Conservation (phyloP, 768 basidiomycete genomes). For the Suillus plorans region DNA sequence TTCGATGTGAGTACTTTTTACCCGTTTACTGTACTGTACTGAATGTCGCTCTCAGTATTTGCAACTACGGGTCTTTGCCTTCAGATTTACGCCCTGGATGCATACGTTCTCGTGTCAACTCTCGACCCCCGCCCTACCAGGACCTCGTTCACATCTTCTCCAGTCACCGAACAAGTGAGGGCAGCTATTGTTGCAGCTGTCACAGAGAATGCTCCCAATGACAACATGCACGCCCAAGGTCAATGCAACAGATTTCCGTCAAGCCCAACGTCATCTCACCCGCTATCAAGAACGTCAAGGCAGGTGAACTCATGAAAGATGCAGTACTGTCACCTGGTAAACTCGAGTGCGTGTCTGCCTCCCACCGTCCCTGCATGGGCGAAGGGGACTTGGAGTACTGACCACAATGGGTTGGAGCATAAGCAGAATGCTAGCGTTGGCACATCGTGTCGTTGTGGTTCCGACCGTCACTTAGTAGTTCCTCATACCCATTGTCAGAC, state of each 20-base stretch:
- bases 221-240: slow-evolving; percentile 13
- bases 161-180: slow-evolving; percentile 35
- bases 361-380: slow-evolving; percentile 48
- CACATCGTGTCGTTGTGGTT: too few species aligned
- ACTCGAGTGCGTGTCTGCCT: slow-evolving; percentile 25
- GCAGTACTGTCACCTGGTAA: slow-evolving; percentile 27
- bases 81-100: slow-evolving; percentile 68
- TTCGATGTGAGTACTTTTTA: slow-evolving; percentile 57
- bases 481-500: too few species aligned
- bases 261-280: slow-evolving; percentile 42
- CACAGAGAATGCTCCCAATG: slow-evolving; percentile 18
- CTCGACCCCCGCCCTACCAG: slow-evolving; percentile 72
- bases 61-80: slow-evolving; percentile 67
- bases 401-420: too few species aligned
- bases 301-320: slow-evolving; percentile 31
- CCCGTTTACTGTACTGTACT: slow-evolving; percentile 4
- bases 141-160: slow-evolving; percentile 40
- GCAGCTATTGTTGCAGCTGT: slow-evolving; percentile 22
- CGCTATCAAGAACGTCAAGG: slow-evolving; percentile 36
- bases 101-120: slow-evolving; percentile 64
- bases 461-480: too few species aligned
- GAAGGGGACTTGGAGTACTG: too few species aligned
- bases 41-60: slow-evolving; percentile 49
- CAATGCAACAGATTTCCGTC: slow-evolving; percentile 44
- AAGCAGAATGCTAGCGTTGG: too few species aligned